Base-by-base conservation (phyloP, 1,139 yeast genomes). In the Lodderomyces metapsilosis region DNA sequence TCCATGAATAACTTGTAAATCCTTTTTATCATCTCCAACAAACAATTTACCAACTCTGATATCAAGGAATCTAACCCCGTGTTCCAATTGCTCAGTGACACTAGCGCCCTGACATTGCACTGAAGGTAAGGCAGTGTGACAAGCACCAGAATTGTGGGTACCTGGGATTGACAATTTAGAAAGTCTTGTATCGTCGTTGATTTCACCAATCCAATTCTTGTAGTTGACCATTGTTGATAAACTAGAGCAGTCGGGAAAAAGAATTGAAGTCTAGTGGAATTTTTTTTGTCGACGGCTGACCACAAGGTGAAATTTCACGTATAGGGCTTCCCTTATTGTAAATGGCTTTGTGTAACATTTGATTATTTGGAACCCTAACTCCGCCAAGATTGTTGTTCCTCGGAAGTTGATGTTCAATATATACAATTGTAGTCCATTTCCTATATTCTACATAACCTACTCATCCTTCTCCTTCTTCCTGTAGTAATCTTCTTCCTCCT, bases 141-240 rank as follows among this genome's bases (percentile, higher is more conserved):
- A 78, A 9, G 94, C 92, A 10, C 86, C 88, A 24, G 88, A 74
- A 56, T 85, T 85, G 66, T 86, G 95, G 13, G 94, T 84, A 12
- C 94, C 95, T 5, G 94, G 89, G 43, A 85, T 70, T 0, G 91
- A 71, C 44, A 86, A 68, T 49, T 73, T 65, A 6, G 84, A 69
- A 38, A 85, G 49, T 31, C 57, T 56, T 33, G 74, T 66, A 58
- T 80, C 68, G 58, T 82, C 87, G 44, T 68, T 62, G 44, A 84
- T 57, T 11, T 74, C 70, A 34, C 62, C 59, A 66, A 81, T 64
- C 94, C 94, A 85, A 39, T 64, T 45, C 50, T 59, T 59, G 52
- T 66, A 70, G 45, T 69, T 52, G 36, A 71, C 76, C 77, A 71
- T 71, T 47, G n/a, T n/a, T n/a, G n/a, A n/a, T n/a, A n/a, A n/a